Evolutionary conservation across 208 protist species (phyloP).

Genomic region (Leishmania turanica): DNA sequence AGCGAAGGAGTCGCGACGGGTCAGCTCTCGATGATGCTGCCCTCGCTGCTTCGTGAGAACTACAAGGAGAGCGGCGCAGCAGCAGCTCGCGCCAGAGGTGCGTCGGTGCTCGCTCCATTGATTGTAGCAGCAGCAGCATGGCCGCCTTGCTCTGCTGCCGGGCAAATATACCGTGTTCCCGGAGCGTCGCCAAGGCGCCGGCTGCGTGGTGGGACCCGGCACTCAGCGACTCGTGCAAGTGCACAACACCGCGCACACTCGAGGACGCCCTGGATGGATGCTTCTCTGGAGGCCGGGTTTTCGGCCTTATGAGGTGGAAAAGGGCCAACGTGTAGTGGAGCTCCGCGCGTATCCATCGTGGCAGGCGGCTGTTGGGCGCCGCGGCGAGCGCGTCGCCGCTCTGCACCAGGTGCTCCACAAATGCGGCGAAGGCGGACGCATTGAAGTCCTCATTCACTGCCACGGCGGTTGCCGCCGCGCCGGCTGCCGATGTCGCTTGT

Average conservation of each 20-base stretch:
- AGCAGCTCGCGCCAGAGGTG: slow-evolving; percentile 55
- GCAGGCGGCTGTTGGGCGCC: slow-evolving; percentile 11
- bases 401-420: slow-evolving; percentile 14
- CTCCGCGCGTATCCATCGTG: slow-evolving; percentile 25
- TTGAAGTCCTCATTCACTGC: slow-evolving; percentile 5
- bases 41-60: background rate
- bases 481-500: background rate
- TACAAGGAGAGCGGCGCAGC: background rate
- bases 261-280: background rate
- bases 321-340: slow-evolving; percentile 33
- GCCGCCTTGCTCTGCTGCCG: slow-evolving; percentile 48
- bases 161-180: slow-evolving; percentile 65
- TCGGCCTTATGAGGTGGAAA: slow-evolving; percentile 10
- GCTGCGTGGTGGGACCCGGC: slow-evolving; percentile 56
- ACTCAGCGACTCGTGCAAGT: slow-evolving; percentile 51
- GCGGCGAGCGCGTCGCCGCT: slow-evolving; percentile 10
- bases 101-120: slow-evolving; percentile 26
- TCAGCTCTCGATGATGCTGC: background rate
- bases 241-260: slow-evolving; percentile 21
- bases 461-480: background rate
- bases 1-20: slow-evolving; percentile 44
- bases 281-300: background rate
- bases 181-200: slow-evolving; percentile 56
- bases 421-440: slow-evolving; percentile 15
- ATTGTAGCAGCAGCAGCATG: slow-evolving; percentile 36